phyloP scores from a whole-genome alignment of 805 yeast genomes.

The Kazachstania martiniae region DNA sequence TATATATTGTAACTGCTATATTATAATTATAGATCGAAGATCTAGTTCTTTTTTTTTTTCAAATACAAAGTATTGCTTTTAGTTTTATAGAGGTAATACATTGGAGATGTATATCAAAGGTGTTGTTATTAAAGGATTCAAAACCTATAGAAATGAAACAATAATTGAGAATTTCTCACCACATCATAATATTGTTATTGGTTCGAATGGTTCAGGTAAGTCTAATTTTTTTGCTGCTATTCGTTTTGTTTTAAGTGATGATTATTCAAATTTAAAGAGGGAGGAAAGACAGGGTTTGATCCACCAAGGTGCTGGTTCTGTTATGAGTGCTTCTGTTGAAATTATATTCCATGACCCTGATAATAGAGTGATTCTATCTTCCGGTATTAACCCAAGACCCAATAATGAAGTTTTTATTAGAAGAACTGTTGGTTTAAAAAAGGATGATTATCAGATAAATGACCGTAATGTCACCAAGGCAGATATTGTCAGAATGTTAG shows the following conservation, averaged over 20 bases:
- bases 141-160: conserved; percentile 80
- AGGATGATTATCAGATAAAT: conserved; percentile 83
- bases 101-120: conserved; percentile 32
- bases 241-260: conserved; percentile 83
- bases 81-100: too few relatives aligned
- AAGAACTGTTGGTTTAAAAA: conserved; percentile 86
- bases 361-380: conserved; percentile 55
- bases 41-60: too few relatives aligned
- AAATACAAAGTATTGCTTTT: too few relatives aligned
- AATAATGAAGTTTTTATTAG: conserved; percentile 59
- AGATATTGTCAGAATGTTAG: conserved; percentile 72
- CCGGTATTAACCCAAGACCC: conserved; percentile 24
- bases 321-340: conserved; percentile 85
- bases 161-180: conserved; percentile 69
- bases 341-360: conserved; percentile 75
- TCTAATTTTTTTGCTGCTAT: conserved; percentile 93
- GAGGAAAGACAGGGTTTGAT: conserved; percentile 81
- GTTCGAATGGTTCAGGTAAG: conserved; percentile 94
- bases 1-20: too few relatives aligned
- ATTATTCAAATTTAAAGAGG: conserved; percentile 70
- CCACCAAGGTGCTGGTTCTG: conserved; percentile 60
- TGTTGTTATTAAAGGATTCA: conserved; percentile 83
- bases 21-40: too few relatives aligned
- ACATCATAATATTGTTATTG: conserved; percentile 76
- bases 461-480: conserved; percentile 67